Conservation (phyloP, 495 filamentous ascomycete genomes). For the Astrothelium subdiscretum region DNA sequence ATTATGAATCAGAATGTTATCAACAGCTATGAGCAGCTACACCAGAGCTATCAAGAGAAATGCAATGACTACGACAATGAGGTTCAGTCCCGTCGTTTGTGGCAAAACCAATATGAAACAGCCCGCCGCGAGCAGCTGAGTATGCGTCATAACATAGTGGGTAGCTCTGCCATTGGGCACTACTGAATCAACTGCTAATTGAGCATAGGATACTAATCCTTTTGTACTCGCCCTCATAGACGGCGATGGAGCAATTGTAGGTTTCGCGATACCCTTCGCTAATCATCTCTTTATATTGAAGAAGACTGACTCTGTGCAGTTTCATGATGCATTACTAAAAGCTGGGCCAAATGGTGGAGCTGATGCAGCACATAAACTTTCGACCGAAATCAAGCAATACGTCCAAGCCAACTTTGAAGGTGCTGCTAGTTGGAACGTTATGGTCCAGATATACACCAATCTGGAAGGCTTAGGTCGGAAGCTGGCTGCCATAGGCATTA, state of each 20-base stretch:
- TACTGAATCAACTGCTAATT: background rate
- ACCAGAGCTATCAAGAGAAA: slow-evolving; percentile 17
- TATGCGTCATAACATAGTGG: background rate
- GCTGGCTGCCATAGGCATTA: slow-evolving; percentile 18
- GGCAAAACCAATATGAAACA: slow-evolving; percentile 12
- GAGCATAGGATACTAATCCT: slow-evolving; percentile 19
- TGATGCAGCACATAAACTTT: slow-evolving; percentile 26
- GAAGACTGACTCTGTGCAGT: slow-evolving; percentile 11
- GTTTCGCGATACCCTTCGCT: slow-evolving; percentile 4
- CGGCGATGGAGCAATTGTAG: slow-evolving; percentile 30
- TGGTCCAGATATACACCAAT: slow-evolving; percentile 27
- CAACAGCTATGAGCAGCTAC: slow-evolving; percentile 1
- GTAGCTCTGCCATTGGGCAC: background rate
- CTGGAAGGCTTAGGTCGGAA: slow-evolving; percentile 26
- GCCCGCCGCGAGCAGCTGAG: background rate
- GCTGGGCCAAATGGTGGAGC: slow-evolving; percentile 26
- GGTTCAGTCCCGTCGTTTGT: slow-evolving; percentile 15
- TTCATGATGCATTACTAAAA: slow-evolving; percentile 23
- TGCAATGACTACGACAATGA: slow-evolving; percentile 23
- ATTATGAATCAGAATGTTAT: background rate
- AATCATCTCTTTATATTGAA: background rate
- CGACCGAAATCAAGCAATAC: slow-evolving; percentile 23
- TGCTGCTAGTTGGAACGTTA: slow-evolving; percentile 20
- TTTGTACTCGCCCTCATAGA: slow-evolving; percentile 30
- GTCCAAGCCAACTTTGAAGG: slow-evolving; percentile 6